phyloP scores from a whole-genome alignment of 495 filamentous ascomycete species.

The Cercophora scortea region DNA sequence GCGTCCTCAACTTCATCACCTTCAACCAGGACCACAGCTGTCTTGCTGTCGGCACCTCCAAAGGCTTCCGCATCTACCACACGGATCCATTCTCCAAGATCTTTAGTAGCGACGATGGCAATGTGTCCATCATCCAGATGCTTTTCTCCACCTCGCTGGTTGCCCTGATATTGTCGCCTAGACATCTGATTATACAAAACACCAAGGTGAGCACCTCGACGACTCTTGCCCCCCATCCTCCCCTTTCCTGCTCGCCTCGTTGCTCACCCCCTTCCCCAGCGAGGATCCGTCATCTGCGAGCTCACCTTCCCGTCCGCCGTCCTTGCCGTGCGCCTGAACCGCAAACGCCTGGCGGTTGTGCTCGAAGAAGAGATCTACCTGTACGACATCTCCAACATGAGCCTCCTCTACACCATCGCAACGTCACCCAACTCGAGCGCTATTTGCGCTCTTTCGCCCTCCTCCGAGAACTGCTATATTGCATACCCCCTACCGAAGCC shows the following conservation, averaged over 20 bases:
- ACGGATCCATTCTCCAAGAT: conserved; percentile 92
- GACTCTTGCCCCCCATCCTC: neutral
- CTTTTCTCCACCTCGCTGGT: conserved; percentile 98
- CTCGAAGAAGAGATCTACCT: conserved; percentile 94
- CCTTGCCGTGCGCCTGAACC: conserved; percentile 84
- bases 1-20: conserved; percentile 92
- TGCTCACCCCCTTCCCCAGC: conserved; percentile 36
- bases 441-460: conserved; percentile 86
- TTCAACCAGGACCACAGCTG: conserved; percentile 99
- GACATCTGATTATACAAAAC: conserved; percentile 89
- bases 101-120: conserved; percentile 86
- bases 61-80: conserved; percentile 90
- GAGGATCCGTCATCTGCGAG: conserved; percentile 94
- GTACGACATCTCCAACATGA: conserved; percentile 98
- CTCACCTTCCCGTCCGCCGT: conserved; percentile 94
- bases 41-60: conserved; percentile 84
- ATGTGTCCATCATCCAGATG: conserved; percentile 95
- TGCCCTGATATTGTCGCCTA: conserved; percentile 79
- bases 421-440: conserved; percentile 89
- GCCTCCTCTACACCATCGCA: conserved; percentile 76
- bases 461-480: conserved; percentile 90
- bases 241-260: neutral
- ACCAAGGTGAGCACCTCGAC: conserved; percentile 64
- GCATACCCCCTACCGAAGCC: conserved; percentile 90
- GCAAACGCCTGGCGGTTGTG: conserved; percentile 87